A percentile compares a stretch with the other conserved stretches of the same genome.
These are phyloP conservation scores for Leccinum subtestaceum DNA, from an alignment of 768 basidiomycete species.

Conservation along the genomic window DNA sequence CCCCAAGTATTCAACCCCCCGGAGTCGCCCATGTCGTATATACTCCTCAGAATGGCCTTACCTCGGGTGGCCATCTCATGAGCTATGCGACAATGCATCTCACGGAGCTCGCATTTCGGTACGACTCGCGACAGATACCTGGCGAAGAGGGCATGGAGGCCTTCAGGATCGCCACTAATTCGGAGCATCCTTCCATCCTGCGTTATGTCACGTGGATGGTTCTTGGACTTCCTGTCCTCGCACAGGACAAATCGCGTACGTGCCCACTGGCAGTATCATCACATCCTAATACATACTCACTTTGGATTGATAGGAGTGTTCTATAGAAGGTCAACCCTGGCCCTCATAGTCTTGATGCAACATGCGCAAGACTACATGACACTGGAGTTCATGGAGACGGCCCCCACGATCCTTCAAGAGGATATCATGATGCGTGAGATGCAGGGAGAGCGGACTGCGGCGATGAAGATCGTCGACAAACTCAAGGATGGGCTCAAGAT, in stretches of 20 bases:
- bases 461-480: no score
- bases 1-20: background rate
- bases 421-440: no score
- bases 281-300: no score
- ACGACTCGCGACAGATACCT: background rate
- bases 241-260: background rate
- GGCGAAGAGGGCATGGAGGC: background rate
- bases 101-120: background rate
- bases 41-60: background rate
- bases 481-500: no score
- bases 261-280: background rate
- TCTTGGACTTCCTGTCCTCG: background rate
- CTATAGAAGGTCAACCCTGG: no score
- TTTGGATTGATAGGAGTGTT: no score
- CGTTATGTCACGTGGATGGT: slow-evolving; percentile 1
- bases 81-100: background rate
- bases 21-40: background rate
- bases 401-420: no score
- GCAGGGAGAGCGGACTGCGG: no score
- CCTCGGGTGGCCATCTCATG: background rate
- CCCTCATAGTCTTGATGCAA: no score
- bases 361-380: no score
- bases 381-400: no score
- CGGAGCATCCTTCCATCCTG: background rate
- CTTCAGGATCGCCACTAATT: background rate